Percentiles rank a stretch among this genome's conserved stretches.
These are phyloP conservation scores for maize (Zea mays) DNA, from an alignment of 176 grass and related monocot species.

Conservation along the genomic window DNA sequence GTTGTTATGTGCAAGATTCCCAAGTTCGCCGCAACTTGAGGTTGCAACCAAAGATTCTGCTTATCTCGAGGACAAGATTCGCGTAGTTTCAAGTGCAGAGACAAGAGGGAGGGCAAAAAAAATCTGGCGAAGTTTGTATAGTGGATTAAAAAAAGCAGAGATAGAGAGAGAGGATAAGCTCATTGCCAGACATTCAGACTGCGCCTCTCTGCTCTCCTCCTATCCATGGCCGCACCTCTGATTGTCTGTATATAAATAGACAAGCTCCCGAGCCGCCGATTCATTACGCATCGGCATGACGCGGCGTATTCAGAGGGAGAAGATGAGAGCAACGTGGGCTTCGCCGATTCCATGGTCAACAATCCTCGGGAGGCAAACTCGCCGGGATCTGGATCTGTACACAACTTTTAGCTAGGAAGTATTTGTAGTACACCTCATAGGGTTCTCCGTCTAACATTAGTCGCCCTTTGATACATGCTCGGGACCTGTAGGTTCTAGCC, in stretches of 20 bases:
- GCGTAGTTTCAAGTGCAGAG: background rate
- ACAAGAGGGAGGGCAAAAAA: background rate
- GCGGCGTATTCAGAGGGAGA: conserved; percentile 16
- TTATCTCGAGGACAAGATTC: background rate
- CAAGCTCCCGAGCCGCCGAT: background rate
- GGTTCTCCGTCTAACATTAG: too few relatives aligned
- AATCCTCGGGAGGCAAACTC: too few relatives aligned
- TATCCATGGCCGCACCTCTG: background rate
- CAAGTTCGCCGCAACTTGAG: too few relatives aligned
- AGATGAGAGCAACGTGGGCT: conserved; percentile 1
- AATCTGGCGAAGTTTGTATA: background rate
- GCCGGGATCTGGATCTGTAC: too few relatives aligned
- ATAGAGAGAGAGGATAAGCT: too few relatives aligned
- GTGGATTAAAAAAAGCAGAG: background rate
- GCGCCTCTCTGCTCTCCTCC: conserved; percentile 1
- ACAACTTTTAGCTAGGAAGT: too few relatives aligned
- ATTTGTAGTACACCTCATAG: too few relatives aligned
- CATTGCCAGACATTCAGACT: too few relatives aligned
- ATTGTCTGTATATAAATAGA: conserved; percentile 29
- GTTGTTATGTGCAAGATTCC: too few relatives aligned
- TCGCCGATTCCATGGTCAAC: too few relatives aligned
- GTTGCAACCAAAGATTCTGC: background rate
- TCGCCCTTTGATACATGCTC: too few relatives aligned
- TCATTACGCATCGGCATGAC: background rate
- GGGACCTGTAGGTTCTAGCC: too few relatives aligned